Evolutionary conservation across 768 basidiomycete genomes (phyloP), one percentile per base, ranked within the genome.

Genomic region (Tulasnella sp.): DNA sequence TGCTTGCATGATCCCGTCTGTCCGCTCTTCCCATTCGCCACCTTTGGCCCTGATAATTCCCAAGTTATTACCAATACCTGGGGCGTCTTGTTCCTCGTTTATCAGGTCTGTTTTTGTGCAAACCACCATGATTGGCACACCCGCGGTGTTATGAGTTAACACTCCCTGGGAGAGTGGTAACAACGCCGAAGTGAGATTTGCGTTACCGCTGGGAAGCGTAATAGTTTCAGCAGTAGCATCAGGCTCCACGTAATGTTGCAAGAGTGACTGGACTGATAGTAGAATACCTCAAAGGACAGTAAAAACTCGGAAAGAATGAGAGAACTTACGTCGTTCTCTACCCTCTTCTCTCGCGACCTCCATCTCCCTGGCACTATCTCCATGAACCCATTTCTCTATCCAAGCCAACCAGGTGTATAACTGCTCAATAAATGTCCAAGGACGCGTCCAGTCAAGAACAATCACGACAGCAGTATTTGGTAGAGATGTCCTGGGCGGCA

Each of bases 1-100:
- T n/a, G 87, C 78, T 61, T 98, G 93, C 81, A 95, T 93, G 4
- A 96, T 71, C 34, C 84, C 83, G 61, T 99, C 95, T 35, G 90
- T 92, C 59, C 83, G 72, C 65, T 99, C 95, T 65, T 99, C 95
- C 86, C 86, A 89, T 59, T 87, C 84, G 8, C 79, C 83, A 1
- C 88, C 87, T 63, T 89, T 90, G 3, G 86, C 86, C 65, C 88
- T 90, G 3, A 89, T 82, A 83, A 89, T 85, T 12, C 81, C 81
- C 20, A 86, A 84, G 79, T 89, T 88, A 0, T 84, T 85, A 0
- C 83, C 75, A 1, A 81, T 69, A 33, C 88, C 88, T 0, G 69
- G 68, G 50, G 80, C 71, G 59, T 85, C 83, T 58, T 72, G 73
- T 5, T 76, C 75, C 41, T 87, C 86, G 63, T 96, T 90, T 53